Percentiles rank a stretch among this genome's conserved stretches.
These are phyloP conservation scores for Rhizophagus sp. DNA, from an alignment of 192 early-diverging fungal species.

Conservation along the genomic window DNA sequence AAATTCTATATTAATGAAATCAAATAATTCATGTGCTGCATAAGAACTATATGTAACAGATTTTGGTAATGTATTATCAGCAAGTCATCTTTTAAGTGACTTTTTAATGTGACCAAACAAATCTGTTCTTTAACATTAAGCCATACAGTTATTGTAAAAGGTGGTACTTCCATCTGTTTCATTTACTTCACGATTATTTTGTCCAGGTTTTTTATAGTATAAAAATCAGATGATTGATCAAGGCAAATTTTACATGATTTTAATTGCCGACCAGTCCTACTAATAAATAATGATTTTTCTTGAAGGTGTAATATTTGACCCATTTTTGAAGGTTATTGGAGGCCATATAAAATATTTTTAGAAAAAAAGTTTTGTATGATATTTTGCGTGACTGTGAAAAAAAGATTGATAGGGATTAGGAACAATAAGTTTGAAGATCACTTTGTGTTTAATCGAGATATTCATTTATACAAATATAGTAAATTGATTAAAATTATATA, in stretches of 20 bases:
- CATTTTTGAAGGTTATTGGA: background rate
- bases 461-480: no score
- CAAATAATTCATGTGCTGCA: background rate
- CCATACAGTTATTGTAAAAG: no score
- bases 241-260: background rate
- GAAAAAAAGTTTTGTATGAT: no score
- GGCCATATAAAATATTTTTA: background rate
- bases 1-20: slow-evolving; percentile 3
- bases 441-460: no score
- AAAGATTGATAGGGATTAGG: no score
- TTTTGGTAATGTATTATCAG: background rate
- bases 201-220: no score
- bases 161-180: no score
- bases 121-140: background rate
- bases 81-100: background rate
- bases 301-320: no score
- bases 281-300: background rate
- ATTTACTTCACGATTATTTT: no score
- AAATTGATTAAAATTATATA: no score
- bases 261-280: background rate
- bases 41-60: slow-evolving; percentile 5
- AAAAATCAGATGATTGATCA: background rate
- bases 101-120: background rate
- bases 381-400: no score
- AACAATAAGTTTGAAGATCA: no score